phyloP scores from a whole-genome alignment of 192 early-diverging fungal species.

The Backusella psychrophila region DNA sequence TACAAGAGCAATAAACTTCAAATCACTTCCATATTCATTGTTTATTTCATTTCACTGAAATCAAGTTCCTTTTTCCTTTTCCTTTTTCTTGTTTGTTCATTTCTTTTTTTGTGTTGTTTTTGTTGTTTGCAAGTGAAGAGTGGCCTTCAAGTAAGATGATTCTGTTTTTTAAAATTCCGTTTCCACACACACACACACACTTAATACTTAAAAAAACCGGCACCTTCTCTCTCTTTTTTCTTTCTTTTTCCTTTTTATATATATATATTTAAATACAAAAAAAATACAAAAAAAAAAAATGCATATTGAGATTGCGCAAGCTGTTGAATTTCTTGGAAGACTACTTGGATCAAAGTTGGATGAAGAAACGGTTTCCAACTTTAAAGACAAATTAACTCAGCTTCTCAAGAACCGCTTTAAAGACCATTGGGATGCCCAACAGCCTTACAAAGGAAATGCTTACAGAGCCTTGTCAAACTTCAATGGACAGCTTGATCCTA shows the following conservation, averaged over 20 bases:
- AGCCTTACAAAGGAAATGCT: conserved; percentile 67
- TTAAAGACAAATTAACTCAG: conserved; percentile 51
- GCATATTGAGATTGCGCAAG: conserved; percentile 41
- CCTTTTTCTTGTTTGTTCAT: background rate
- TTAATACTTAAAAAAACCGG: background rate
- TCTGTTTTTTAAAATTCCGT: background rate
- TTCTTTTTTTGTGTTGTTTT: background rate
- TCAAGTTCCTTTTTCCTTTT: background rate
- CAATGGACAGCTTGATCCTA: conserved; percentile 61
- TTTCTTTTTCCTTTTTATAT: background rate
- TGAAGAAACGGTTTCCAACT: conserved; percentile 22
- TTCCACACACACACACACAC: too few relatives aligned
- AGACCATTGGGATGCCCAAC: conserved; percentile 73
- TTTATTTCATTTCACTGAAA: too few relatives aligned
- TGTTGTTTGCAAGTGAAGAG: background rate
- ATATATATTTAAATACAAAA: too few relatives aligned
- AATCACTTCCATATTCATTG: too few relatives aligned
- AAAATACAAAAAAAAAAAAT: background rate
- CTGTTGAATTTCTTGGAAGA: conserved; percentile 37
- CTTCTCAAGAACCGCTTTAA: conserved; percentile 57
- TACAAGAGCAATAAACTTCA: too few relatives aligned
- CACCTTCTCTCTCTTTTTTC: background rate
- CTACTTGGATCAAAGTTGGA: conserved; percentile 32
- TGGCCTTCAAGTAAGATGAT: background rate
- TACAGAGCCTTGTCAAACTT: conserved; percentile 78